Evolutionary conservation across 305 asterid species (phyloP), one percentile per base, ranked within the genome.

Genomic region (Fraxinus velutina): DNA sequence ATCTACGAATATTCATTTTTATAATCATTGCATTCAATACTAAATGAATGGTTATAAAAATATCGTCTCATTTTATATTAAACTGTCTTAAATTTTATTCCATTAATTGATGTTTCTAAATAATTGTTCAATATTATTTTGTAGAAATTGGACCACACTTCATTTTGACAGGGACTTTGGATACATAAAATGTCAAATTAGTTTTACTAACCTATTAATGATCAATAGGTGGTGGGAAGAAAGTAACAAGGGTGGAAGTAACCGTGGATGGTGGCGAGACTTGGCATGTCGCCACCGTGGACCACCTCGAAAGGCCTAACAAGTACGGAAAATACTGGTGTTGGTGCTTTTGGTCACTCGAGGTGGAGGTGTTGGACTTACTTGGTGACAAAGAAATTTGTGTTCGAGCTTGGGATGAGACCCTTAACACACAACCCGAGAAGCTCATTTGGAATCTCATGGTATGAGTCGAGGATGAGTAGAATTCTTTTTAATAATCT

Each of bases 321-420:
- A 95, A 92, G 75, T 95, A 92, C 57, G 98, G 97, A 13, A 93
- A 89, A 27, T 93, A 92, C 79, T 95, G 99, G 99, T 93, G 98
- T 73, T 95, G 97, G 99, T 95, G 99, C 74, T 95, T 95, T 79
- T 95, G 99, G 99, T 89, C 95, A 0, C 71, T 93, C 5, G 95
- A 95, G 81, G 95, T 93, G 1, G 99, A 95, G 85, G 97, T 93
- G 47, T 87, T 92, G 21, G 97, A 92, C 83, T 73, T 95, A 15
- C 91, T 95, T 0, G 79, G 90, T n/a, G 93, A 97, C 24, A 93
- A 95, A 70, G 98, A 93, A 21, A 91, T 95, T 3, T 97, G 97
- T 0, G 98, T 93, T 9, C 88, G 99, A 17, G 99, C 99, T 7
- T 92, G 94, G 95, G 99, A 95, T 3, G 97, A 93, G 86, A 90